These are phyloP conservation scores for Prunella vulgaris DNA, from an alignment of 257 asterid genomes.

Conservation along the genomic window DNA sequence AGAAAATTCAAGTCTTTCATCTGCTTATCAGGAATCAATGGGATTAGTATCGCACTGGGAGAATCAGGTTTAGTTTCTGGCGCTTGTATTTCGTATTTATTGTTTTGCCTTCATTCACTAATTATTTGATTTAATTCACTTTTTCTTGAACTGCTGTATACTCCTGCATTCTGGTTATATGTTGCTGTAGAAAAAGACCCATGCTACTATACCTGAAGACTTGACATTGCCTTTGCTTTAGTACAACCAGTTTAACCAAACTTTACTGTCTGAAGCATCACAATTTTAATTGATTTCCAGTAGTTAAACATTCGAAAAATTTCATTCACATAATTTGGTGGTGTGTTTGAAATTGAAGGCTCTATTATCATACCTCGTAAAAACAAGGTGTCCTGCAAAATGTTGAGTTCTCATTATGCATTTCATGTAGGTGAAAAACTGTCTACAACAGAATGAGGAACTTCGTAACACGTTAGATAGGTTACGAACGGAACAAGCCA, in stretches of 20 bases:
- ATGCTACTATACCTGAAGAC: background rate
- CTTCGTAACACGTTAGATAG: slow-evolving; percentile 68
- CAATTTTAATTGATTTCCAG: background rate
- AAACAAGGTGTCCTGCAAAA: background rate
- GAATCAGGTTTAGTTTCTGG: slow-evolving; percentile 56
- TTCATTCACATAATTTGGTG: background rate
- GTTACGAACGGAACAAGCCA: slow-evolving; percentile 60
- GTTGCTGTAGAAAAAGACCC: background rate
- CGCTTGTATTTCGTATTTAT: background rate
- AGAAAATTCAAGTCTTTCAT: slow-evolving; percentile 72
- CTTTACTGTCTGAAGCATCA: background rate
- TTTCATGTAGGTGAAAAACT: slow-evolving; percentile 64
- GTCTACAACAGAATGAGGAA: slow-evolving; percentile 76
- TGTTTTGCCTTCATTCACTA: slow-evolving; percentile 4
- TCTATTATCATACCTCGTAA: background rate
- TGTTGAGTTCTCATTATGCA: slow-evolving; percentile 3
- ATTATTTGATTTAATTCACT: background rate
- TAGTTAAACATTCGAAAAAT: background rate
- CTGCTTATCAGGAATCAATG: slow-evolving; percentile 77
- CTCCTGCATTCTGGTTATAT: background rate
- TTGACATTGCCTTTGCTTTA: background rate
- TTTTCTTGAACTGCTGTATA: background rate
- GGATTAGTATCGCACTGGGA: slow-evolving; percentile 77
- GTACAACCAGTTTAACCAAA: background rate
- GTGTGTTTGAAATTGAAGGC: background rate